Percentiles rank a stretch among this genome's conserved stretches.
Conservation (phyloP, 768 basidiomycete genomes). For the Leucosporidium scottii region DNA sequence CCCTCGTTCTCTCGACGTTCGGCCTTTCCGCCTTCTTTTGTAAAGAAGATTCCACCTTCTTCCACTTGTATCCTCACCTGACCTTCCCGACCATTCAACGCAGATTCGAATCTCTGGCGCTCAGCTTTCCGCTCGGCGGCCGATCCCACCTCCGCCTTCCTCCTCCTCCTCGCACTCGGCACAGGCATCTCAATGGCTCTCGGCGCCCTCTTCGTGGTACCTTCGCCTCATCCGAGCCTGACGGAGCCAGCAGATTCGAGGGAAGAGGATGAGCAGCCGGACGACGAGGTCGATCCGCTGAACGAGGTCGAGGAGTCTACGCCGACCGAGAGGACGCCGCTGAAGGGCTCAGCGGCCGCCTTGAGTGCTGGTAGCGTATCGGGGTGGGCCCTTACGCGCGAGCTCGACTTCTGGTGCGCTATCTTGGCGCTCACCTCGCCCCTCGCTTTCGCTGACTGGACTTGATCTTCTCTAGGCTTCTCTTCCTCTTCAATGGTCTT, state of each 20-base stretch:
- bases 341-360: not conserved
- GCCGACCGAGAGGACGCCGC: too few relatives aligned
- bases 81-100: too few relatives aligned
- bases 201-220: constrained; percentile 17
- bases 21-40: constrained; percentile 28
- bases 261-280: not conserved
- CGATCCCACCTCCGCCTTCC: constrained; percentile 23
- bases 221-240: not conserved
- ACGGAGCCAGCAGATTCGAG: not conserved
- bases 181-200: constrained; percentile 12
- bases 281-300: constrained; percentile 2
- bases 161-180: constrained; percentile 24
- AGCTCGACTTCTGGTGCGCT: too few relatives aligned
- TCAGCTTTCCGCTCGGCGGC: constrained; percentile 7
- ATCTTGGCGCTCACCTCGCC: constrained; percentile 6
- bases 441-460: constrained; percentile 9
- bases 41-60: not conserved
- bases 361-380: not conserved
- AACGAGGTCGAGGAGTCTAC: constrained; percentile 1
- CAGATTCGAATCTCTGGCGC: constrained; percentile 22
- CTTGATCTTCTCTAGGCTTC: constrained; percentile 6
- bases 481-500: constrained; percentile 6
- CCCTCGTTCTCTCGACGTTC: constrained; percentile 18
- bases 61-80: not conserved
- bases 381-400: too few relatives aligned